phyloP scores from a whole-genome alignment of 2,329 filamentous ascomycete species.

The Chaetomium sp. region DNA sequence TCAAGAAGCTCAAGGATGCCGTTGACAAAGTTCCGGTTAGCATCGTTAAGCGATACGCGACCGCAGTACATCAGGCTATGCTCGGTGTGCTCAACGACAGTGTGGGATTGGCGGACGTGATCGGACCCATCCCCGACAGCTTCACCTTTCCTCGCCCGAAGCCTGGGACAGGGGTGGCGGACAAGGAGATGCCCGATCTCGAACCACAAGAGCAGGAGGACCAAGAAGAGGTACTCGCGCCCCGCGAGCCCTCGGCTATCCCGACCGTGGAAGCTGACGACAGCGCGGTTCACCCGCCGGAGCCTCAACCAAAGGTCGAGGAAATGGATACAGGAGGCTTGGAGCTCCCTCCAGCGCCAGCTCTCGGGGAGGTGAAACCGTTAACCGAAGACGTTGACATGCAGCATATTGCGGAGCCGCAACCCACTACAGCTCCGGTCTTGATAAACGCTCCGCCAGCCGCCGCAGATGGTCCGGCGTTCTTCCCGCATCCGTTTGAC shows the following conservation, averaged over 20 bases:
- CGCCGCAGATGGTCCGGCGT: slow-evolving; percentile 26
- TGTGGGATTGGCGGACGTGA: slow-evolving; percentile 48
- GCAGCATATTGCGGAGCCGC: slow-evolving; percentile 40
- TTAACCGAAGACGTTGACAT: slow-evolving; percentile 43
- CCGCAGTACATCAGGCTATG: slow-evolving; percentile 53
- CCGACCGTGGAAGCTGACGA: slow-evolving; percentile 32
- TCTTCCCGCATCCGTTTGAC: slow-evolving; percentile 28
- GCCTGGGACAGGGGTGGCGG: slow-evolving; percentile 14
- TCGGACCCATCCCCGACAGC: slow-evolving; percentile 47
- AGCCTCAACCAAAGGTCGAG: slow-evolving; percentile 44
- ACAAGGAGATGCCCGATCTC: slow-evolving; percentile 22
- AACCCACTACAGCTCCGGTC: slow-evolving; percentile 22
- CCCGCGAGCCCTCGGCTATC: slow-evolving; percentile 28
- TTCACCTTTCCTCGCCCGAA: slow-evolving; percentile 35
- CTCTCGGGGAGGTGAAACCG: slow-evolving; percentile 32
- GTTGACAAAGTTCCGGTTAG: slow-evolving; percentile 45
- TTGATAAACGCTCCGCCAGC: slow-evolving; percentile 33
- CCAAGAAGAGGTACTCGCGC: slow-evolving; percentile 5
- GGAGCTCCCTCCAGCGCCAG: slow-evolving; percentile 35
- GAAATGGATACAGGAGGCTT: slow-evolving; percentile 46
- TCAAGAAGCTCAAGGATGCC: slow-evolving; percentile 50
- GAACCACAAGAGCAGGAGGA: slow-evolving; percentile 10
- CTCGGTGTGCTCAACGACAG: slow-evolving; percentile 50
- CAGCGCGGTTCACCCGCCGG: slow-evolving; percentile 23
- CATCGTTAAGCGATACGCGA: slow-evolving; percentile 51